These are phyloP conservation scores for Xylariaceae sp. DNA, from an alignment of 2,329 filamentous ascomycete genomes.

Conservation along the genomic window DNA sequence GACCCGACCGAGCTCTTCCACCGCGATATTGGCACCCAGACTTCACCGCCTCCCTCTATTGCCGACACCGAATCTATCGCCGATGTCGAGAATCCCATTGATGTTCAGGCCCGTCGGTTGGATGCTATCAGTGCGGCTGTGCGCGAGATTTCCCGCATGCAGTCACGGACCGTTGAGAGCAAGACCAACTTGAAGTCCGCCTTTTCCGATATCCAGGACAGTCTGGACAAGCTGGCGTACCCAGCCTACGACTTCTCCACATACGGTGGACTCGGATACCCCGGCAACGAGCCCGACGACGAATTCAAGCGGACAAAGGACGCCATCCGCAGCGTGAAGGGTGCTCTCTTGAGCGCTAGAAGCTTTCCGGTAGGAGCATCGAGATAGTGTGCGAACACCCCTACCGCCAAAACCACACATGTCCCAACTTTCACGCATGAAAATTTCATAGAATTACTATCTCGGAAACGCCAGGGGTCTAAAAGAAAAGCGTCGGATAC, in stretches of 20 bases:
- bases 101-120: conserved; percentile 41
- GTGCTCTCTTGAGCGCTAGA: conserved; percentile 66
- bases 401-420: conserved; percentile 3
- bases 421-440: background rate
- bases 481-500: background rate
- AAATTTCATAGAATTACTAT: background rate
- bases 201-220: conserved; percentile 56
- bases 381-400: conserved; percentile 22
- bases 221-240: conserved; percentile 58
- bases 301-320: conserved; percentile 68
- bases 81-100: conserved; percentile 29
- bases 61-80: conserved; percentile 14
- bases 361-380: conserved; percentile 56
- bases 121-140: conserved; percentile 39
- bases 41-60: conserved; percentile 48
- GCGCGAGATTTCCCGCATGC: conserved; percentile 40
- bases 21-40: conserved; percentile 75
- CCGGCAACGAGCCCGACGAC: conserved; percentile 54
- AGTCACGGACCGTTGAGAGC: conserved; percentile 42
- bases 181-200: conserved; percentile 48
- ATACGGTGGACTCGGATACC: conserved; percentile 34
- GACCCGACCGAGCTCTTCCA: conserved; percentile 77
- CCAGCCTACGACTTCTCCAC: conserved; percentile 38
- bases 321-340: conserved; percentile 74
- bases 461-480: background rate